These are phyloP conservation scores for Dendrobium huoshanense DNA, from an alignment of 106 monocot genomes.

Conservation along the genomic window DNA sequence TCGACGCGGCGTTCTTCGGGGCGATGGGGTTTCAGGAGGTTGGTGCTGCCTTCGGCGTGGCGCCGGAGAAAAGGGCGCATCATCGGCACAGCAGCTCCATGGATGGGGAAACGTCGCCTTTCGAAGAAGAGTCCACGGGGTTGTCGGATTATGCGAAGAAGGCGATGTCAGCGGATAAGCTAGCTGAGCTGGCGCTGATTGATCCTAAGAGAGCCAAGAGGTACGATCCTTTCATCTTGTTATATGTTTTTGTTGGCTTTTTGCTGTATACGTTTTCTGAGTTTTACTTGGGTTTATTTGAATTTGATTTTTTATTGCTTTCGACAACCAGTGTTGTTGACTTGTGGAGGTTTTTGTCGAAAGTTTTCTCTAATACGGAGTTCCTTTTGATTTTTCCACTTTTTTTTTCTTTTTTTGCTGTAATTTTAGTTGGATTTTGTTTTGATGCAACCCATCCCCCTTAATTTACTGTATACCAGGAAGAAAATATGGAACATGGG, in stretches of 20 bases:
- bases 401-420: not conserved
- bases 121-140: conserved; percentile 53
- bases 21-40: conserved; percentile 30
- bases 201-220: conserved; percentile 97
- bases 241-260: not conserved
- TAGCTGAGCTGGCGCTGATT: conserved; percentile 69
- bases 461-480: not conserved
- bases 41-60: not conserved
- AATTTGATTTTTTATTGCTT: not conserved
- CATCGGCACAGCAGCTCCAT: conserved; percentile 69
- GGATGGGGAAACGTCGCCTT: conserved; percentile 41
- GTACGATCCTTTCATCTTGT: conserved; percentile 14
- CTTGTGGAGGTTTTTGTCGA: not conserved
- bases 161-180: conserved; percentile 79
- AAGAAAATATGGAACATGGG: not conserved
- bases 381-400: not conserved
- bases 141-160: conserved; percentile 72
- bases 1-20: conserved; percentile 85
- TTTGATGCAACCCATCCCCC: not conserved
- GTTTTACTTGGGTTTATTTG: not conserved
- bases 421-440: not conserved
- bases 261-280: too few relatives aligned
- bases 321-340: not conserved
- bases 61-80: not conserved
- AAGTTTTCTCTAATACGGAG: not conserved